phyloP scores from a whole-genome alignment of 345 rosid genomes.

The Noccaea bulbosa region DNA sequence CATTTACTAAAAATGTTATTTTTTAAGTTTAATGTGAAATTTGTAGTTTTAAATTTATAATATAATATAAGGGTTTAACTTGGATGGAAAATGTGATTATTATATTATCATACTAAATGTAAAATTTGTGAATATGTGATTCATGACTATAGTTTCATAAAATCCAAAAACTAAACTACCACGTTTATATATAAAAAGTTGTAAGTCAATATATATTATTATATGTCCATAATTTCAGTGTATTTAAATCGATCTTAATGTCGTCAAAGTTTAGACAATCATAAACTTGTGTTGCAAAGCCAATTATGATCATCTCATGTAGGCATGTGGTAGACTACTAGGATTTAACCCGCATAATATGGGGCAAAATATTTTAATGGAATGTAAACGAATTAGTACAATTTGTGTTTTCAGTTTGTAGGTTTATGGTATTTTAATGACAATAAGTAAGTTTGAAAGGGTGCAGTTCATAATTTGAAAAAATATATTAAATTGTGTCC shows the following conservation, averaged over 20 bases:
- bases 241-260: neutral
- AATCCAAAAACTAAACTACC: neutral
- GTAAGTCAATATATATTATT: neutral
- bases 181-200: neutral
- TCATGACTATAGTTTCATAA: neutral
- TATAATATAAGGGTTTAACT: neutral
- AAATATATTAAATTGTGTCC: too few relatives aligned
- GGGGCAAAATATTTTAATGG: too few relatives aligned
- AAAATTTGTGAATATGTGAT: neutral
- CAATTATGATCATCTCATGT: neutral
- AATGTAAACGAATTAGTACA: too few relatives aligned
- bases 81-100: constrained; percentile 2
- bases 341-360: too few relatives aligned
- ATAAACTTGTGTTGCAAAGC: neutral
- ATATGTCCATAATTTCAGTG: neutral
- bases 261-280: neutral
- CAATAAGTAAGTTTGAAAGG: too few relatives aligned
- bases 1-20: neutral
- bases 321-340: neutral
- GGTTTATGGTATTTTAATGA: too few relatives aligned
- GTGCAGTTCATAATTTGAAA: too few relatives aligned
- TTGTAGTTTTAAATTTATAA: neutral
- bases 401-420: too few relatives aligned
- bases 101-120: neutral
- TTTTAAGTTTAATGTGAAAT: neutral